phyloP scores from a whole-genome alignment of 169 alveolate genomes.

The Plasmodium fragile region DNA sequence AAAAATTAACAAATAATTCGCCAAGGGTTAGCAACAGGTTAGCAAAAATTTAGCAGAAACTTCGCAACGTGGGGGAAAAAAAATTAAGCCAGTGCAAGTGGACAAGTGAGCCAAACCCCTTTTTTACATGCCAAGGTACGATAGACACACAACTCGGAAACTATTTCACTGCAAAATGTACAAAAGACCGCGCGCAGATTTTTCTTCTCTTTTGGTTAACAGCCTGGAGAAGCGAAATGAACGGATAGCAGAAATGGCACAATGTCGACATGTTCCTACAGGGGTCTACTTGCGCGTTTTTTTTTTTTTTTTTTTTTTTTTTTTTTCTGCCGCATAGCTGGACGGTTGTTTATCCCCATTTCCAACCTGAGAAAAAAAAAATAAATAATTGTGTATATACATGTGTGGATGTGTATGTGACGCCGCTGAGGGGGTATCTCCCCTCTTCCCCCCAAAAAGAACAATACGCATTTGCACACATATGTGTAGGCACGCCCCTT shows the following conservation, averaged over 20 bases:
- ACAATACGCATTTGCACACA: neutral
- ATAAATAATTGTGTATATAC: neutral
- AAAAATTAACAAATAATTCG: neutral
- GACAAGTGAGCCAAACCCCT: neutral
- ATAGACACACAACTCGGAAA: neutral
- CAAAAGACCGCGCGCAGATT: neutral
- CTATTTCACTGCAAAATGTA: neutral
- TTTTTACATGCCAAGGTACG: neutral
- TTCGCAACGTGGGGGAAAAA: neutral
- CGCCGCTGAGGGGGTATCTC: neutral
- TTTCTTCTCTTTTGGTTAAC: neutral
- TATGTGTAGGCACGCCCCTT: neutral
- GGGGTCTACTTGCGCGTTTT: constrained; percentile 1
- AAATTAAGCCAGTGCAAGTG: neutral
- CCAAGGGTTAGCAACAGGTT: neutral
- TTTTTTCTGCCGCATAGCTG: neutral
- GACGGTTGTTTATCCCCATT: neutral
- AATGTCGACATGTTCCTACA: neutral
- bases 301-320: neutral
- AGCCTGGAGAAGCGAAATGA: neutral
- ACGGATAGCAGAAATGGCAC: neutral
- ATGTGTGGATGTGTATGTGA: neutral
- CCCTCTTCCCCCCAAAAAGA: neutral
- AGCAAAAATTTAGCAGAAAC: neutral
- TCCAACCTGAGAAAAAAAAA: neutral